Percentiles rank a stretch among this genome's conserved stretches.
Conservation (phyloP, 108 stramenopile genomes). For the Pelagomonas calceolata region DNA sequence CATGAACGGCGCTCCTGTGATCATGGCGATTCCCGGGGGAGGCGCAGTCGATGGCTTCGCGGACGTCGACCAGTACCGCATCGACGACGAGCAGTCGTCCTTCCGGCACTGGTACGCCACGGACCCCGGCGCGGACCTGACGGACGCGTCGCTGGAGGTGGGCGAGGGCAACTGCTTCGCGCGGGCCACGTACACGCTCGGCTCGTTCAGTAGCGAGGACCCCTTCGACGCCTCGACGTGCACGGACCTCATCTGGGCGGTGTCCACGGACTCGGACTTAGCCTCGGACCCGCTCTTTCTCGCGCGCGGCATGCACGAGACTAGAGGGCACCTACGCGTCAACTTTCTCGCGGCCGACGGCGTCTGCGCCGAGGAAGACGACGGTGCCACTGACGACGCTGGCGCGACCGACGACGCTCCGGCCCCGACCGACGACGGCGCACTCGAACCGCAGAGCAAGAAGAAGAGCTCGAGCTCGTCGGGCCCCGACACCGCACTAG, state of each 20-base stretch:
- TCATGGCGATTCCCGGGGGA: not conserved
- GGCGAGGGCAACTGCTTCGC: not conserved
- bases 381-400: too few species aligned
- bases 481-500: too few species aligned
- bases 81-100: not conserved
- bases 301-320: not conserved
- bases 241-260: not conserved
- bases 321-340: not conserved
- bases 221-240: not conserved
- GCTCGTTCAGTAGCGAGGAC: not conserved
- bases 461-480: too few species aligned
- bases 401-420: too few species aligned
- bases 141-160: not conserved
- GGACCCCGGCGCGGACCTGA: not conserved
- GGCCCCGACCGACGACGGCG: too few species aligned
- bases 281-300: not conserved
- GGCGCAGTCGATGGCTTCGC: not conserved
- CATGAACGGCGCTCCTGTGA: not conserved
- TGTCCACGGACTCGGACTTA: not conserved
- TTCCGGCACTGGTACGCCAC: not conserved
- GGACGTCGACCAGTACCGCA: not conserved
- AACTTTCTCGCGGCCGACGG: not conserved
- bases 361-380: not conserved
- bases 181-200: not conserved
- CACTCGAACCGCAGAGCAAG: too few species aligned